Percentiles rank a stretch among this genome's conserved stretches.
Conservation (phyloP, 805 yeast genomes). For the Ogataea methylovora region DNA sequence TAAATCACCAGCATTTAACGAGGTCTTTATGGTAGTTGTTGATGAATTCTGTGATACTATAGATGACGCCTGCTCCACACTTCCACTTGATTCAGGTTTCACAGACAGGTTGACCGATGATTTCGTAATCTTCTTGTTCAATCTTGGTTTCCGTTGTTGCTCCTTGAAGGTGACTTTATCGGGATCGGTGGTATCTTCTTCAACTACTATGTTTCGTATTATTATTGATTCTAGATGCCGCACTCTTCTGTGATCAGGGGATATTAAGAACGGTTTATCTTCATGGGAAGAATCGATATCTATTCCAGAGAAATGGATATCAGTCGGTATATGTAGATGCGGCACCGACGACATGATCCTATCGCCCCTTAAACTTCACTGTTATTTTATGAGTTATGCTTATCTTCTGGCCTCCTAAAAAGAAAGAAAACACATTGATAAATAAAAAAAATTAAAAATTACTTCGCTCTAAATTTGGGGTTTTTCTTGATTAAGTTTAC, state of each 20-base stretch:
- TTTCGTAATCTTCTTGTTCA: neutral
- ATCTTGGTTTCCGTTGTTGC: too few relatives aligned
- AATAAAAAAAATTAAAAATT: too few relatives aligned
- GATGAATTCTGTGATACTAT: too few relatives aligned
- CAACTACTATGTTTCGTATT: constrained; percentile 9
- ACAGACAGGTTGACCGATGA: neutral
- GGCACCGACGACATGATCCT: constrained; percentile 7
- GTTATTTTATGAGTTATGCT: neutral
- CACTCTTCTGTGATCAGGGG: constrained; percentile 12
- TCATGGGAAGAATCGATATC: neutral
- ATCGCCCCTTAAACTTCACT: neutral
- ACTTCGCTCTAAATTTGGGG: too few relatives aligned
- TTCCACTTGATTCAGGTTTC: too few relatives aligned
- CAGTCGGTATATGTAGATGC: too few relatives aligned
- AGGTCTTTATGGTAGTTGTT: neutral
- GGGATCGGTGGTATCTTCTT: neutral
- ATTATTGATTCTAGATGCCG: constrained; percentile 18
- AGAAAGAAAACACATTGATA: too few relatives aligned
- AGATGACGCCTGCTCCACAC: too few relatives aligned
- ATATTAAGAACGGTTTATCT: constrained; percentile 1
- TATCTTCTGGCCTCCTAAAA: neutral
- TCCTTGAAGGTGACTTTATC: too few relatives aligned
- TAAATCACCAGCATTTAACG: constrained; percentile 7
- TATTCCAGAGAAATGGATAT: too few relatives aligned
- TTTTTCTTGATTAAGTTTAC: too few relatives aligned